Base-by-base conservation (phyloP, 305 asterid species). In the Fraxinus paxiana region DNA sequence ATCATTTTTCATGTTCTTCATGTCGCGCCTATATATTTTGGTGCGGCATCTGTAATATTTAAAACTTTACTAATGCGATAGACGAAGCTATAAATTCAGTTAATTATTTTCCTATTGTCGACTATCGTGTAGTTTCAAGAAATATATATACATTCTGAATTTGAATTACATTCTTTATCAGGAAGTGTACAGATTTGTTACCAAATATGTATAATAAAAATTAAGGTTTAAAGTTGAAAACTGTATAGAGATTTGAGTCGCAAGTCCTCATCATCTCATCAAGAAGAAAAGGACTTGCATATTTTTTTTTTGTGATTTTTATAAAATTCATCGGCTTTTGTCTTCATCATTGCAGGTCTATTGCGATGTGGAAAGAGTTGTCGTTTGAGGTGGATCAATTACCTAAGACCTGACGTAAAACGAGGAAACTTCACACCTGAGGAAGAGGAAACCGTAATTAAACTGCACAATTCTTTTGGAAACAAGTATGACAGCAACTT, bases 301-400 rank as follows among this genome's bases (percentile, higher is more conserved):
- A n/a, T n/a, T 7, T 38, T 3, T 8, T 13, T 13, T 3, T 2
- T 43, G 54, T 10, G 54, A 43, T 43, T 12, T 43, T 43, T 43
- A 12, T 12, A 43, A 43, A 43, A 10, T 41, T 35, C 6, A 15
- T 30, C 34, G 2, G 12, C 12, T 37, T 10, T 15, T 10, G 9
- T 17, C 6, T 46, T 46, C 56, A 13, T 46, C 17, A 1, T 46
- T 70, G 71, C 61, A 92, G 94, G 35, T 33, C 35, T 92, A 37
- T 33, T 81, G 85, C 80, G 94, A 74, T 90, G 97, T 78, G 94
- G 94, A 77, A 90, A 92, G 81, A 92, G 95, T 78, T 92, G 95
- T 59, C 92, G 97, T 1, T 77, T 92, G 86, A 88, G 97, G 84
- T 92, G 97, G 97, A 88, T 90, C 8, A 92, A 92, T 88, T 92